These are phyloP conservation scores for Arctium minus DNA, from an alignment of 129 eudicot species.

Conservation along the genomic window DNA sequence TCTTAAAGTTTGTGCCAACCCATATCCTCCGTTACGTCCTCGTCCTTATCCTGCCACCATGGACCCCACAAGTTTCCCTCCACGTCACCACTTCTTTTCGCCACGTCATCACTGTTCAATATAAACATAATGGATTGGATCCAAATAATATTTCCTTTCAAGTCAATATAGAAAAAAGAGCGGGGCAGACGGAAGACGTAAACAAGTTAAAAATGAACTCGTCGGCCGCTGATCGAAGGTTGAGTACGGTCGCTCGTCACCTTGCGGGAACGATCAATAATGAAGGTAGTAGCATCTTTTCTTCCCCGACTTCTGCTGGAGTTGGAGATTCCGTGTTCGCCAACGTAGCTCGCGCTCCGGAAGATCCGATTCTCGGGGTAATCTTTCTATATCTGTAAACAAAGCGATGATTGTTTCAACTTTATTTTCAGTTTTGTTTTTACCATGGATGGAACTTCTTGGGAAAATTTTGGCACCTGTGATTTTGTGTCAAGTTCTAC, in stretches of 20 bases:
- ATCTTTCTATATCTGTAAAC: neutral
- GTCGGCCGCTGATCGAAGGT: constrained; percentile 61
- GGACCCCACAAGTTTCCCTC: neutral
- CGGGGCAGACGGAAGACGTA: neutral
- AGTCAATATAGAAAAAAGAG: neutral
- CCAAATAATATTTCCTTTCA: neutral
- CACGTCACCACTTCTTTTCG: constrained; percentile 2
- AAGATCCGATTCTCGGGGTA: constrained; percentile 99
- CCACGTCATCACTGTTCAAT: neutral
- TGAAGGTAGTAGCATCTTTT: constrained; percentile 8
- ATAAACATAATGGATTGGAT: neutral
- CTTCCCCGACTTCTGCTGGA: constrained; percentile 48
- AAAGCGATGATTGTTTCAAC: neutral
- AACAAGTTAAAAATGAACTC: constrained; percentile 23
- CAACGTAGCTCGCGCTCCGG: constrained; percentile 76
- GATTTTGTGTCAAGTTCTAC: neutral
- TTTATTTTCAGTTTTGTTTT: neutral
- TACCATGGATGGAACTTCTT: neutral
- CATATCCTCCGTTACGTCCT: neutral
- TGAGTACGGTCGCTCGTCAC: constrained; percentile 57
- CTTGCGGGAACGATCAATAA: constrained; percentile 25
- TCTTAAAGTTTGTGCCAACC: constrained; percentile 6
- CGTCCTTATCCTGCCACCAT: neutral
- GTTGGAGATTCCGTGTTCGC: constrained; percentile 50
- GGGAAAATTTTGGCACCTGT: neutral